Conservation (phyloP, 495 filamentous ascomycete species). For the Clavariopsis aquatica region DNA sequence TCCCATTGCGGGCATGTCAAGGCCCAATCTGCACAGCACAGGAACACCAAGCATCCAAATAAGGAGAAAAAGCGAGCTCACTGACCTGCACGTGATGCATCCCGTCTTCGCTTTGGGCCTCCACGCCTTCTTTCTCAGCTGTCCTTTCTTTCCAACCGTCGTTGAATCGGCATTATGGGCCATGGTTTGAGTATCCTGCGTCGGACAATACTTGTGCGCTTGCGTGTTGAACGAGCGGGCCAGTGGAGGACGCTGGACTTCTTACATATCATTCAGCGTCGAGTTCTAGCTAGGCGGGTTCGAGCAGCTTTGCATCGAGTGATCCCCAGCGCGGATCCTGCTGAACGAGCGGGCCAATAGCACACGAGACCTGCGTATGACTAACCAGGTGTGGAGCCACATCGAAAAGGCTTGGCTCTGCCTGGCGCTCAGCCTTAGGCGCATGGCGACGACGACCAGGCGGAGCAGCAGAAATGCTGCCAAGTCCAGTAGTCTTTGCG, state of each 20-base stretch:
- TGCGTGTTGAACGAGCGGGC: constrained; percentile 24
- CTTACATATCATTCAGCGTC: neutral
- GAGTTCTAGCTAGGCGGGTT: neutral
- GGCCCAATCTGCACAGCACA: no score
- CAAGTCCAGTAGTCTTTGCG: no score
- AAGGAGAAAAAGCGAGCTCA: neutral
- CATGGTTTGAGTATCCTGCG: neutral
- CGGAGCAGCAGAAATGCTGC: no score
- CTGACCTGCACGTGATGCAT: constrained; percentile 35
- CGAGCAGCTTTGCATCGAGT: neutral
- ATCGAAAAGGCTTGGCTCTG: neutral
- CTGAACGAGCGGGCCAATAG: constrained; percentile 7
- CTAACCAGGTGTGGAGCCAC: neutral
- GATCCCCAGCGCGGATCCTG: neutral
- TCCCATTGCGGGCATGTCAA: neutral
- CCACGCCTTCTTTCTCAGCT: constrained; percentile 30
- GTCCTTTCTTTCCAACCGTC: constrained; percentile 14
- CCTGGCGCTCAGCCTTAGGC: neutral
- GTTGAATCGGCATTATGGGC: neutral
- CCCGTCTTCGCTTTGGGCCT: constrained; percentile 34
- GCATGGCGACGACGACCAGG: no score
- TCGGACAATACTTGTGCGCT: neutral
- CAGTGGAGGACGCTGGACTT: constrained; percentile 14
- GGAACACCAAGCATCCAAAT: neutral
- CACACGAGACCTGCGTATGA: neutral